Evolutionary conservation across 257 asterid species (phyloP).

Genomic region (Galeopsis tetrahit): DNA sequence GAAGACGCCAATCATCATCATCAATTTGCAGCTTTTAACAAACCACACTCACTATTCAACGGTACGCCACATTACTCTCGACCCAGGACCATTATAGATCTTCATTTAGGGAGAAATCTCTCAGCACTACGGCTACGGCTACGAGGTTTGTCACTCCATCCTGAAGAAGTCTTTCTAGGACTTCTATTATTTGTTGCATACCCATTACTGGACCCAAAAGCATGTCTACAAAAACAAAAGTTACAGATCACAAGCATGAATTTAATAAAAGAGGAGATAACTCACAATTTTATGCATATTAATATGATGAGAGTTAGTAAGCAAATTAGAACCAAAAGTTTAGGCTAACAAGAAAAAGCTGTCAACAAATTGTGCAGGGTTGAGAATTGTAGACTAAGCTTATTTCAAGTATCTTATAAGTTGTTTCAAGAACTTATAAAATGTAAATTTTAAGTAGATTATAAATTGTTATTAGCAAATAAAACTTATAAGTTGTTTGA

Average conservation of each 20-base stretch:
- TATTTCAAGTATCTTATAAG: too few species aligned
- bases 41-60: not conserved
- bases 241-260: not conserved
- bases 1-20: conserved; percentile 16
- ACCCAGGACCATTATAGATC: conserved; percentile 37
- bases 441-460: too few species aligned
- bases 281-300: not conserved
- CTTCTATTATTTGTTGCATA: conserved; percentile 56
- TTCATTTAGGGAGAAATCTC: conserved; percentile 47
- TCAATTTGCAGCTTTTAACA: not conserved
- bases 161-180: conserved; percentile 50
- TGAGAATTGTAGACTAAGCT: not conserved
- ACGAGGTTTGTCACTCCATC: conserved; percentile 54
- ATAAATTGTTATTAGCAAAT: too few species aligned
- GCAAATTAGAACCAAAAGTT: not conserved
- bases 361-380: not conserved
- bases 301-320: too few species aligned
- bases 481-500: too few species aligned
- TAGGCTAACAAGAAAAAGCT: not conserved
- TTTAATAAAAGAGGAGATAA: not conserved
- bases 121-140: conserved; percentile 69
- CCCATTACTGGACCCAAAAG: conserved; percentile 37
- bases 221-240: conserved; percentile 39
- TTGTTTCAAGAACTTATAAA: too few species aligned
- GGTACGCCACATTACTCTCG: not conserved